Evolutionary conservation across 805 yeast species (phyloP), one percentile per base, ranked within the genome.

Genomic region (Komagataella kurtzmanii): DNA sequence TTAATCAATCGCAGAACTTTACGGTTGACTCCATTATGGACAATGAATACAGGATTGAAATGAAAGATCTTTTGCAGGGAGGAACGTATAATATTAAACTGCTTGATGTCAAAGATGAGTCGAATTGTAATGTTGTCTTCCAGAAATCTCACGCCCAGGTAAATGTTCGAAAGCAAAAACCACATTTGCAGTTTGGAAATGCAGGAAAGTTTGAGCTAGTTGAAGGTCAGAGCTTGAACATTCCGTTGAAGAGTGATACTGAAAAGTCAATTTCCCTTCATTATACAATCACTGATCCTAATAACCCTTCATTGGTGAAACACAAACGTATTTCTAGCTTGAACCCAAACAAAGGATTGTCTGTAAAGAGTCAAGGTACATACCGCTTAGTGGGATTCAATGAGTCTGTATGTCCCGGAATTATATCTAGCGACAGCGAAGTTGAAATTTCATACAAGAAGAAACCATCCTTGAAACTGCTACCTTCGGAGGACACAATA

Each of bases 51-150:
- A 57, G 60, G 0, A 72, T 88, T n/a, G 57, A 63, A 7, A 77
- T 88, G 0, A 83, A 87, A 0, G 60, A 66, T 1, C 73, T 86
- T 51, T 63, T 64, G 2, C 66, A 70, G 19, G 96, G 96, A 18
- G 96, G 97, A 3, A 74, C 76, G n/a, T 89, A 80, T 62, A 74
- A 76, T 23, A 65, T 91, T 1, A 72, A 80, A 1, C 62, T 93
- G 54, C 73, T 77, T 2, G 75, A 86, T 8, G 79, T 87, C 2
- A 74, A 74, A 19, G 99, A 93, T 62, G 74, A 78, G n/a, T 77
- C 85, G 8, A 81, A 82, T 0, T 93, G 99, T 67, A 73, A 75
- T 18, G 91, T 87, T n/a, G 79, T 78, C 10, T 67, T 86, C 52
- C 76, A 79, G 48, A 79, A 76, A 17, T 76, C 77, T 19, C 90